A percentile compares a stretch with the other conserved stretches of the same genome.
Conservation (phyloP, 371 early-diverging fungal genomes). For the Mucor velutinosus region DNA sequence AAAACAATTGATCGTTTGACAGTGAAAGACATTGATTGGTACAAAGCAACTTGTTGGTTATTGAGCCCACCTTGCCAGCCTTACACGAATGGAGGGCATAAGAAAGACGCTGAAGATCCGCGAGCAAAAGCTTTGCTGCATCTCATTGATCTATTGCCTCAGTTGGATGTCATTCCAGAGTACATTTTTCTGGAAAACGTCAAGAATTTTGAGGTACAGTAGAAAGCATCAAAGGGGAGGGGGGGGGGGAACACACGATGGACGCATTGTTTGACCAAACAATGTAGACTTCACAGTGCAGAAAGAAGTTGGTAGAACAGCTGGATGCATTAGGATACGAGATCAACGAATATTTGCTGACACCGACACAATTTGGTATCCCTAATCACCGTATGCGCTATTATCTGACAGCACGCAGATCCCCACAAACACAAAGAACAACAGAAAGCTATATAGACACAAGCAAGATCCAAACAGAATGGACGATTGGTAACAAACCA, state of each 20-base stretch:
- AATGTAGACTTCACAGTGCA: slow-evolving; percentile 58
- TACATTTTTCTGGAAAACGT: slow-evolving; percentile 78
- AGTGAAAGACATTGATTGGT: slow-evolving; percentile 61
- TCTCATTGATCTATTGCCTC: slow-evolving; percentile 60
- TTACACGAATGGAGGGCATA: slow-evolving; percentile 72
- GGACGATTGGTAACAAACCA: slow-evolving; percentile 52
- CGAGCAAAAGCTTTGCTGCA: slow-evolving; percentile 68
- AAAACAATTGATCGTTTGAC: slow-evolving; percentile 68
- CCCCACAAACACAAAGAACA: slow-evolving; percentile 24
- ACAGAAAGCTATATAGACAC: slow-evolving; percentile 20
- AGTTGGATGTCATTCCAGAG: slow-evolving; percentile 48
- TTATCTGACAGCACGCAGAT: slow-evolving; percentile 63
- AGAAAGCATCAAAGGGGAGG: background rate
- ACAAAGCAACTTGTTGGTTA: slow-evolving; percentile 74
- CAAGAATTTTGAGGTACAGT: slow-evolving; percentile 70
- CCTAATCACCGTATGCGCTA: slow-evolving; percentile 74
- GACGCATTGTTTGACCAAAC: background rate
- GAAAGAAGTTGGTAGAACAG: slow-evolving; percentile 56
- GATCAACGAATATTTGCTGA: slow-evolving; percentile 65
- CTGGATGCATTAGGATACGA: slow-evolving; percentile 66
- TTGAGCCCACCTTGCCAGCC: slow-evolving; percentile 90
- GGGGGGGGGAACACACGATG: background rate
- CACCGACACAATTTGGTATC: slow-evolving; percentile 69
- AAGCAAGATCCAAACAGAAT: slow-evolving; percentile 43
- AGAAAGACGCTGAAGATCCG: slow-evolving; percentile 67